A percentile compares a stretch with the other conserved stretches of the same genome.
These are phyloP conservation scores for Mortierella sp. DNA, from an alignment of 371 early-diverging fungal species.

Conservation along the genomic window DNA sequence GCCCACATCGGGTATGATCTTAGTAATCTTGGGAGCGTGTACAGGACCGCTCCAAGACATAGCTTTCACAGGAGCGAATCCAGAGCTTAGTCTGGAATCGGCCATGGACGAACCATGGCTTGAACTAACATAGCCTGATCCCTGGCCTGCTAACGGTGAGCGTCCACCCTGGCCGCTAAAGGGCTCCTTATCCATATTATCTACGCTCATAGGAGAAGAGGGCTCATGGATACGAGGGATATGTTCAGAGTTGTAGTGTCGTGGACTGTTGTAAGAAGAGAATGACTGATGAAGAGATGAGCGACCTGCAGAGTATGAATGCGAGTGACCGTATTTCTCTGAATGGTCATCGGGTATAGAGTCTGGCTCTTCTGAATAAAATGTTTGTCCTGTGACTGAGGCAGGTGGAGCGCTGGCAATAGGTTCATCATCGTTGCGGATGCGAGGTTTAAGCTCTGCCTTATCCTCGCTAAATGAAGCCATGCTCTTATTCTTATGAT, in stretches of 20 bases:
- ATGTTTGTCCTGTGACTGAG: conserved; percentile 38
- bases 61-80: conserved; percentile 31
- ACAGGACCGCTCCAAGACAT: conserved; percentile 44
- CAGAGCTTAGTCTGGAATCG: conserved; percentile 25
- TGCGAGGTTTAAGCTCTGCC: conserved; percentile 28
- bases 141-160: conserved; percentile 17
- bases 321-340: conserved; percentile 25
- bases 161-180: conserved; percentile 19
- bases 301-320: conserved; percentile 12
- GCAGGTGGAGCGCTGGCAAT: conserved; percentile 13
- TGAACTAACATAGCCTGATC: neutral
- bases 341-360: conserved; percentile 41
- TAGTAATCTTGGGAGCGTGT: conserved; percentile 33
- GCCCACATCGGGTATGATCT: conserved; percentile 48
- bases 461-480: conserved; percentile 55
- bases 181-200: conserved; percentile 26
- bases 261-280: conserved; percentile 20
- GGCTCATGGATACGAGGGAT: conserved; percentile 51
- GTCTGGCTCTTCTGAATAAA: conserved; percentile 53
- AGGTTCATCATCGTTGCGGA: conserved; percentile 36
- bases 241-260: conserved; percentile 19
- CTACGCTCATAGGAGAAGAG: conserved; percentile 8
- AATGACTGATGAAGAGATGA: conserved; percentile 21
- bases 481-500: conserved; percentile 58
- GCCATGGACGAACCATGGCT: conserved; percentile 15